Percentiles rank a stretch among this genome's conserved stretches.
These are phyloP conservation scores for Cnidoscolus chayamansa DNA, from an alignment of 441 rosid genomes.

Conservation along the genomic window DNA sequence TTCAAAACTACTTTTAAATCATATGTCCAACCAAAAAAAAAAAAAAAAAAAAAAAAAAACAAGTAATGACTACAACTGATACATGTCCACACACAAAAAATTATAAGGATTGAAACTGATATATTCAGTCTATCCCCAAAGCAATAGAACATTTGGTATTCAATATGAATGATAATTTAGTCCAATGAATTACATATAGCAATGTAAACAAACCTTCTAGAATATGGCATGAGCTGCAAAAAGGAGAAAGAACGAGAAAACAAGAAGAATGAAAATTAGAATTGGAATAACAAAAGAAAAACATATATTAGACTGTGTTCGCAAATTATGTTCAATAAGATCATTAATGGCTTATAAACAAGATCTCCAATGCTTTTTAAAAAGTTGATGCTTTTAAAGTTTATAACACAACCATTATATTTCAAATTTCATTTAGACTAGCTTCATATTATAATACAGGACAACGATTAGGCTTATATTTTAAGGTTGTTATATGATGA, in stretches of 20 bases:
- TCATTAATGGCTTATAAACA: not conserved
- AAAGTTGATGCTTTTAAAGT: too few relatives aligned
- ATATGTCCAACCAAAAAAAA: not conserved
- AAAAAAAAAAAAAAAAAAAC: not conserved
- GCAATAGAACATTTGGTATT: not conserved
- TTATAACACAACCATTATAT: too few relatives aligned
- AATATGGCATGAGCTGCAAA: constrained; percentile 63
- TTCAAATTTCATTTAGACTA: not conserved
- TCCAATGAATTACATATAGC: constrained; percentile 5
- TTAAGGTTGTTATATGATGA: not conserved
- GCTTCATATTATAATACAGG: not conserved
- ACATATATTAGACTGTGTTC: not conserved
- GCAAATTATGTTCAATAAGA: not conserved
- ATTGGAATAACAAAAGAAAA: constrained; percentile 10
- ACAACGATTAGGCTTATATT: not conserved
- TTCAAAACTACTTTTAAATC: not conserved
- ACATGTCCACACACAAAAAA: not conserved
- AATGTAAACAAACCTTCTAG: constrained; percentile 55
- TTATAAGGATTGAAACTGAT: too few relatives aligned
- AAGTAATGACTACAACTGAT: not conserved
- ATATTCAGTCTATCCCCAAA: not conserved
- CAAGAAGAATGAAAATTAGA: constrained; percentile 21
- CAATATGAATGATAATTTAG: constrained; percentile 12
- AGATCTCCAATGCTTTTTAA: too few relatives aligned
- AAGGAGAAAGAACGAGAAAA: constrained; percentile 19